A percentile compares a stretch with the other conserved stretches of the same genome.
Evolutionary conservation across 306 rosid genomes (phyloP).

Genomic region (Delonix regia): DNA sequence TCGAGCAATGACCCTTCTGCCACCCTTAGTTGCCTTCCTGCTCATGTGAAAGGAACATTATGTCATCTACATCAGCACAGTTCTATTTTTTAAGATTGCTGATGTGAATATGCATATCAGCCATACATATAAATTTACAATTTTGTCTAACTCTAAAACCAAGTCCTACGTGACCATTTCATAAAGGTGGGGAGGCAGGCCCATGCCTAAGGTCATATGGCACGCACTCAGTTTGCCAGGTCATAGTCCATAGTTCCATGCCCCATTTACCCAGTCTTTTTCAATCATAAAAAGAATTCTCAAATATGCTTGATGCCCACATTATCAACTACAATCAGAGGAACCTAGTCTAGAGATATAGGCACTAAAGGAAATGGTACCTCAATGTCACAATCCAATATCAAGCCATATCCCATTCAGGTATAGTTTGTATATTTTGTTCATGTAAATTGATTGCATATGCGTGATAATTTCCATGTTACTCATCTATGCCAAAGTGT

Average conservation of each 20-base stretch:
- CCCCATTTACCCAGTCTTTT: background rate
- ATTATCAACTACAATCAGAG: background rate
- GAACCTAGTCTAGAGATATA: background rate
- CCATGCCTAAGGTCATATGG: background rate
- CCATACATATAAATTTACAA: slow-evolving; percentile 8
- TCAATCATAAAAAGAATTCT: background rate
- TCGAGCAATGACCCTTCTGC: slow-evolving; percentile 69
- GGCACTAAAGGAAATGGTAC: background rate
- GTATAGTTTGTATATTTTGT: background rate
- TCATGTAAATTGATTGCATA: background rate
- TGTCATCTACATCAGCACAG: slow-evolving; percentile 3
- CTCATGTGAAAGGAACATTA: slow-evolving; percentile 34
- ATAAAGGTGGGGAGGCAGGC: background rate
- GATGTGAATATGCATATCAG: slow-evolving; percentile 19
- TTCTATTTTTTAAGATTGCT: slow-evolving; percentile 31
- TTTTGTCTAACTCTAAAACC: slow-evolving; percentile 6
- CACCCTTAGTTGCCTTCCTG: slow-evolving; percentile 80
- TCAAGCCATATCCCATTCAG: background rate
- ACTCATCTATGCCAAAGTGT: background rate
- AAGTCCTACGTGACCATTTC: slow-evolving; percentile 1
- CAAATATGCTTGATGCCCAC: background rate
- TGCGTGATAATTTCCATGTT: background rate
- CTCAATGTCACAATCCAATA: background rate
- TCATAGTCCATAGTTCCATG: background rate
- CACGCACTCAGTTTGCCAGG: background rate